These are phyloP conservation scores for Didymosphaeria variabile DNA, from an alignment of 2,329 filamentous ascomycete genomes.

Conservation along the genomic window DNA sequence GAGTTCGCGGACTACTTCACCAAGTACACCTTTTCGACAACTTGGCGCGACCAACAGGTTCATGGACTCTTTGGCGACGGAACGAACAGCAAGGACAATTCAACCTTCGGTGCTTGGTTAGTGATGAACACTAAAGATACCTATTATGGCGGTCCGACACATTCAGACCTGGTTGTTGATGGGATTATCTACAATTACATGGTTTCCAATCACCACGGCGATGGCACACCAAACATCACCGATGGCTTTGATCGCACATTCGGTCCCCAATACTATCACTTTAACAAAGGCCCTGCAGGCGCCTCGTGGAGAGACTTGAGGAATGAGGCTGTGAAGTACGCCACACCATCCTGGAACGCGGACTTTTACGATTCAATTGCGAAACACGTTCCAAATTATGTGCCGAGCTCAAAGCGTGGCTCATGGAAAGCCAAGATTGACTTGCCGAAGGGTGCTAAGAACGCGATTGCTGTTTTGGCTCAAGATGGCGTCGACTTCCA, in stretches of 20 bases:
- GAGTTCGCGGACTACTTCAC: constrained; percentile 70
- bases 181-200: constrained; percentile 72
- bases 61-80: constrained; percentile 66
- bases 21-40: constrained; percentile 70
- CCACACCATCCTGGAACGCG: constrained; percentile 61
- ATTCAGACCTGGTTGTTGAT: constrained; percentile 70
- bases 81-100: constrained; percentile 57
- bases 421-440: constrained; percentile 61
- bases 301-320: constrained; percentile 60
- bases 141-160: constrained; percentile 68
- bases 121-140: constrained; percentile 72
- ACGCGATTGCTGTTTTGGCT: constrained; percentile 65
- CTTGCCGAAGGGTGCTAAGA: constrained; percentile 61
- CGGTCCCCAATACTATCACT: constrained; percentile 71
- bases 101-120: constrained; percentile 68
- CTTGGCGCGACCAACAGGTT: constrained; percentile 66
- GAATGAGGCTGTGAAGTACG: constrained; percentile 63
- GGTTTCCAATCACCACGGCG: constrained; percentile 66
- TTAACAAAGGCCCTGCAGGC: constrained; percentile 67
- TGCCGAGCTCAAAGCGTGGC: constrained; percentile 62
- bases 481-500: constrained; percentile 64
- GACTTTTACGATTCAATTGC: constrained; percentile 74
- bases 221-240: constrained; percentile 70
- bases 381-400: constrained; percentile 66
- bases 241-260: constrained; percentile 72